Evolutionary conservation across 1,284 basidiomycete species (phyloP).

Genomic region (Schizophyllum amplum): DNA sequence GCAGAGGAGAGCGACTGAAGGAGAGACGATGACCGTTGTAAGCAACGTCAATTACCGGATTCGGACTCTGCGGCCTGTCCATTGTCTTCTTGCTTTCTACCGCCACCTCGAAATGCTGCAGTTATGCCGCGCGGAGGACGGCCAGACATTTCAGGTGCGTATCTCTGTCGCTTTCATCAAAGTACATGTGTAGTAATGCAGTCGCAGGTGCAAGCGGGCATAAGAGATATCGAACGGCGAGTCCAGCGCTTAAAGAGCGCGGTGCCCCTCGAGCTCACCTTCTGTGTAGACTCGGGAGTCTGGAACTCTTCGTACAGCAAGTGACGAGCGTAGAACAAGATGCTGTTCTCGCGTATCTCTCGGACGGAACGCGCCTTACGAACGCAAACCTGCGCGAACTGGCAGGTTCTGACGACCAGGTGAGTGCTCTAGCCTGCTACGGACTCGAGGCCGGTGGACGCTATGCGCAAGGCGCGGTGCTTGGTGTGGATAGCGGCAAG

Average conservation of each 20-base stretch:
- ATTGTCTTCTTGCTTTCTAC: background rate
- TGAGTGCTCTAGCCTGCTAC: no score
- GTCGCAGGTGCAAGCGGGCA: slow-evolving; percentile 48
- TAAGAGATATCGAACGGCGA: slow-evolving; percentile 70
- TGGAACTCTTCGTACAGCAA: slow-evolving; percentile 59
- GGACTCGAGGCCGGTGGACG: no score
- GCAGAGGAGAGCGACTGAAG: background rate
- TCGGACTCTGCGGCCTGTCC: background rate
- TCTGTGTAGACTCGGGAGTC: slow-evolving; percentile 41
- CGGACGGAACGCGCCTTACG: slow-evolving; percentile 63
- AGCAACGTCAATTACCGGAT: background rate
- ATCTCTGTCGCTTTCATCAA: background rate
- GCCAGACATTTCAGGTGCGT: slow-evolving; percentile 51
- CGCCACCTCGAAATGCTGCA: slow-evolving; percentile 42
- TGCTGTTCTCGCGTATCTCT: slow-evolving; percentile 64
- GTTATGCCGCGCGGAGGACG: slow-evolving; percentile 70
- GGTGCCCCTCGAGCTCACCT: background rate
- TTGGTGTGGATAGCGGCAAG: no score
- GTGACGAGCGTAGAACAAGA: slow-evolving; percentile 60
- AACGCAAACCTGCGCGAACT: slow-evolving; percentile 65
- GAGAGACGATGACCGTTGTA: background rate
- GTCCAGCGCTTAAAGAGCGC: slow-evolving; percentile 8
- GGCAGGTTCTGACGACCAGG: slow-evolving; percentile 65
- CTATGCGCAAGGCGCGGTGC: no score
- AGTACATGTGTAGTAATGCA: slow-evolving; percentile 3